phyloP scores from a whole-genome alignment of 2,329 filamentous ascomycete genomes.

The Domatiomyces catenatus region DNA sequence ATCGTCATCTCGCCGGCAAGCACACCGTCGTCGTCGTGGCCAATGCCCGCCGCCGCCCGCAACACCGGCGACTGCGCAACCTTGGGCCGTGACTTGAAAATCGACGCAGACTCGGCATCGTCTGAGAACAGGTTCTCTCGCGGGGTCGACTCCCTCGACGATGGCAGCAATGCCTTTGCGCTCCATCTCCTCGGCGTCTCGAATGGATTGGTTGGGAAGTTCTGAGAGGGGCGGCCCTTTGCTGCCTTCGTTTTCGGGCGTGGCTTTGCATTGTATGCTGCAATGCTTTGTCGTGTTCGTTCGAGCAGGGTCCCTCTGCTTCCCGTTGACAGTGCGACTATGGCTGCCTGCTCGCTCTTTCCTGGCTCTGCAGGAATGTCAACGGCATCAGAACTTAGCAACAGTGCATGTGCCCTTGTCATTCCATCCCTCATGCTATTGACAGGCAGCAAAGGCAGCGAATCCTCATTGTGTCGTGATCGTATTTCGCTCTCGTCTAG shows the following conservation, averaged over 20 bases:
- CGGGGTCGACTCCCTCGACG: conserved; percentile 34
- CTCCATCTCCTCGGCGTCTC: conserved; percentile 28
- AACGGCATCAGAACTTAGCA: not conserved
- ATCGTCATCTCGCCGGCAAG: not conserved
- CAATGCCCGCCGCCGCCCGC: not conserved
- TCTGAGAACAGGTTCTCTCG: conserved; percentile 55
- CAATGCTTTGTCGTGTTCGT: conserved; percentile 1
- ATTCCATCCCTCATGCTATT: not conserved
- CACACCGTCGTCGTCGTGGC: not conserved
- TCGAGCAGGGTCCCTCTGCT: not conserved
- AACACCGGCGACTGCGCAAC: conserved; percentile 35
- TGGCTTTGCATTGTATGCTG: conserved; percentile 6
- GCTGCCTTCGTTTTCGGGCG: conserved; percentile 14
- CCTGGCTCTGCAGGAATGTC: not conserved
- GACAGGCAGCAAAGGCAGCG: not conserved
- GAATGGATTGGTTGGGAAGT: conserved; percentile 42
- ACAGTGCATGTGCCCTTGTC: not conserved
- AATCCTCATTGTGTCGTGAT: not conserved
- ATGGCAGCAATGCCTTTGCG: not conserved
- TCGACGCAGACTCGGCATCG: conserved; percentile 60
- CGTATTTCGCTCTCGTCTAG: not conserved
- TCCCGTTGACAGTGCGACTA: conserved; percentile 46
- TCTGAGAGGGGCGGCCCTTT: conserved; percentile 19
- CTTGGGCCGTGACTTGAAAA: conserved; percentile 72
- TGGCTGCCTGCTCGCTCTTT: not conserved